Base-by-base conservation (phyloP, 345 rosid genomes). In the Balakata baccata region DNA sequence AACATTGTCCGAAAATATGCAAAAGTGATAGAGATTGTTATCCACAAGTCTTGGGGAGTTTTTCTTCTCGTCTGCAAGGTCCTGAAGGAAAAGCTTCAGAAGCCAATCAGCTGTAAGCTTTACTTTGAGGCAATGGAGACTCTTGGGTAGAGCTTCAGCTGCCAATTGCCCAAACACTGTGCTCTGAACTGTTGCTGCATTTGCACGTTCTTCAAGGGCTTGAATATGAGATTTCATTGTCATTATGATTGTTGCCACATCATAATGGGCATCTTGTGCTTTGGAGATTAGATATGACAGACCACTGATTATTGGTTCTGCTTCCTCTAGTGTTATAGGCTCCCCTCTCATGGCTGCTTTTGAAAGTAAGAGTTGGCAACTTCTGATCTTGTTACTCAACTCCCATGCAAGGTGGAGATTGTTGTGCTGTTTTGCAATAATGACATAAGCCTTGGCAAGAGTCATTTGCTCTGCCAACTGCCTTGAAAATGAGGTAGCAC, bases 221-320 rank as follows among this genome's bases (percentile, higher is more conserved):
- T 90, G 97, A 74, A 89, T 94, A 83, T 94, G 97, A 72, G 97
- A 89, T 83, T 88, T 91, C 98, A 95, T 89, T 29, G 97, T 95
- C 83, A 86, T 86, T 77, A 95, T 84, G 49, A 94, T 89, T 75
- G 98, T 95, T 70, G 98, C 97, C 68, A 95, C 83, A 74, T 95
- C 99, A 58, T 93, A 95, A 77, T 95, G 99, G 20, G 92, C 89
- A 79, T 89, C 94, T 79, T 95, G 96, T 11, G 97, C 97, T 80
- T 85, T 94, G 82, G 78, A 89, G 70, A 95, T 90, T 38, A 95
- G 88, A 69, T 84, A 74, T 39, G 99, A 93, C 43, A 93, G 72
- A 79, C 84, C 86, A 54, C 74, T 91, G 65, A 95, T 85, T 71
- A 92, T 80, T 4, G 93, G 94, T 76, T 84, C 88, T 0, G 97